Percentiles rank a stretch among this genome's conserved stretches.
Conservation (phyloP, 306 rosid genomes). For the Gastrolobium villosum region DNA sequence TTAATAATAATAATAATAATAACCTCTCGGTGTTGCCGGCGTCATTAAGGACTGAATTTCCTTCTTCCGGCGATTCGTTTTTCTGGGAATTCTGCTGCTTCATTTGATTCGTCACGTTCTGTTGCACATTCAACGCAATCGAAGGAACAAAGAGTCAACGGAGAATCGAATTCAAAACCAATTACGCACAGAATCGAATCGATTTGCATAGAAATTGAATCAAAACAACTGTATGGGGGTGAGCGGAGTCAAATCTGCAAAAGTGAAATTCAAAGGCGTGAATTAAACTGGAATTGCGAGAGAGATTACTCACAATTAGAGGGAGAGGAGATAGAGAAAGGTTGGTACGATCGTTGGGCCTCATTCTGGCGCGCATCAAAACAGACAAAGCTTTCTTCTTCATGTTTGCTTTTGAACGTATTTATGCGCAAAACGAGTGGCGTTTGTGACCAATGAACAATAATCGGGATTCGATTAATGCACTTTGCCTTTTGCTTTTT, state of each 20-base stretch:
- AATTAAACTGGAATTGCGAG: background rate
- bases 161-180: background rate
- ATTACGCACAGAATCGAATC: slow-evolving; percentile 19
- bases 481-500: slow-evolving; percentile 28
- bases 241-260: slow-evolving; percentile 15
- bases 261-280: background rate
- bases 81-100: slow-evolving; percentile 55
- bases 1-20: background rate
- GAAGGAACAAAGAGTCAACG: slow-evolving; percentile 20
- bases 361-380: slow-evolving; percentile 96
- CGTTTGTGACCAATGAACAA: slow-evolving; percentile 22
- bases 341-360: slow-evolving; percentile 59
- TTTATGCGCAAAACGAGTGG: background rate
- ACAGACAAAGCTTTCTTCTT: slow-evolving; percentile 78
- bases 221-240: background rate
- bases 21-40: slow-evolving; percentile 66
- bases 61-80: slow-evolving; percentile 48
- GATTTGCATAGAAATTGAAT: background rate
- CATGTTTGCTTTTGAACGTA: slow-evolving; percentile 13
- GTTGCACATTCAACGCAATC: slow-evolving; percentile 39
- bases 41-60: slow-evolving; percentile 44
- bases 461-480: slow-evolving; percentile 28
- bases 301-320: slow-evolving; percentile 59
- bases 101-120: slow-evolving; percentile 60
- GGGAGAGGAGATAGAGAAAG: slow-evolving; percentile 75